Base-by-base conservation (phyloP, 768 basidiomycete genomes). In the Naganishia onofrii region DNA sequence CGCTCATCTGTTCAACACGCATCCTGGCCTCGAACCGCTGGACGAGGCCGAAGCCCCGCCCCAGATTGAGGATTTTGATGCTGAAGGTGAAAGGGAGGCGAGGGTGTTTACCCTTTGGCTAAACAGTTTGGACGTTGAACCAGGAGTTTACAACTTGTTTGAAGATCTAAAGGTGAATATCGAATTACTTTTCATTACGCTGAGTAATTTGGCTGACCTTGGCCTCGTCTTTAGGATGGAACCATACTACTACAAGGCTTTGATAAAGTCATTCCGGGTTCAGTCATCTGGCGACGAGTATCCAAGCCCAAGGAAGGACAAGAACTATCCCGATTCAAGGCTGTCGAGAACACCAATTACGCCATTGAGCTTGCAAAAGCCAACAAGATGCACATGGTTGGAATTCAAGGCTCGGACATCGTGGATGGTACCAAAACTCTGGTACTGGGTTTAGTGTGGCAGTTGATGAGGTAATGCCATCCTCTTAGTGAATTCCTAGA, bases 331-430 rank as follows among this genome's bases (percentile, higher is more conserved):
- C 85, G 92, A 66, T 99, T 98, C 86, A 99, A 99, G 84, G 89
- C 89, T 36, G 93, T 99, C 31, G 96, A 99, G 83, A 98, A 99
- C 82, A 96, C 92, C 53, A 99, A 98, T 81, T 98, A 99, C 76
- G 88, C 84, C 9, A 89, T 98, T 52, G 96, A 98, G 54, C 88
- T 99, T 19, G 94, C 88, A 3, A 92, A 89, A 80, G 89, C 92
- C 81, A 94, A 91, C 76, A 88, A 90, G 54, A 91, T 99, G 91
- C 92, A 91, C 78, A 83, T 99, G 71, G 93, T 99, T 55, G 94
- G 95, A 8, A 97, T 98, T 72, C 96, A 99, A 79, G 96, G 96
- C 15, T 88, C 95, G 1, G 95, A 98, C 81, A 94, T 99, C 73
- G 92, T 94, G 69, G 95, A 99, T 76, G 93, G 89, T n/a, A 84